Evolutionary conservation across 495 filamentous ascomycete genomes (phyloP).

Genomic region (Aspergillus baeticus): DNA sequence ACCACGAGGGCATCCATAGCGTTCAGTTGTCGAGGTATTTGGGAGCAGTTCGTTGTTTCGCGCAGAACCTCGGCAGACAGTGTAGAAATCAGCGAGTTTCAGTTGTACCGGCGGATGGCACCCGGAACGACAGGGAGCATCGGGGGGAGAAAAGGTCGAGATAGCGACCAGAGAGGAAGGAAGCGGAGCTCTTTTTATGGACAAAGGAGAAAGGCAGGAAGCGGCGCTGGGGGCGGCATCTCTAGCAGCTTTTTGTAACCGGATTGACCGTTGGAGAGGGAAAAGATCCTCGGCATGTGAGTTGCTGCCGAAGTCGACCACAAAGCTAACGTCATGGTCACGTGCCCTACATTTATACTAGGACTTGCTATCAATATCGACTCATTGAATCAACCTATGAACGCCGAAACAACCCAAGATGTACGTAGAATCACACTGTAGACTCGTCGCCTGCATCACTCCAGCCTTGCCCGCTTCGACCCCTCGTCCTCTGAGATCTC

Average conservation of each 20-base stretch:
- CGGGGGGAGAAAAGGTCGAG: conserved; percentile 11
- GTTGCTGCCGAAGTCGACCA: conserved; percentile 27
- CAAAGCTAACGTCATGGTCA: conserved; percentile 37
- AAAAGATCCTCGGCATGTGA: conserved; percentile 49
- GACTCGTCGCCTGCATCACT: conserved; percentile 19
- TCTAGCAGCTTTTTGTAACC: conserved; percentile 22
- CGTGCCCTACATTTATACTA: conserved; percentile 20
- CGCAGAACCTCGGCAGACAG: conserved; percentile 33
- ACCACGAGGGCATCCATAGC: conserved; percentile 44
- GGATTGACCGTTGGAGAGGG: conserved; percentile 13
- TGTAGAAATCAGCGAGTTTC: conserved; percentile 12
- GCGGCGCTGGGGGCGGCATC: conserved; percentile 28
- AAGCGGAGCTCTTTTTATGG: background rate
- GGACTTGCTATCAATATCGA: background rate
- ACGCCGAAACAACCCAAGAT: conserved; percentile 32
- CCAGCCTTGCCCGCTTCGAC: conserved; percentile 37
- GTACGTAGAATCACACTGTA: background rate
- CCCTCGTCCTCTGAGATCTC: conserved; percentile 41
- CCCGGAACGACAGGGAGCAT: conserved; percentile 14
- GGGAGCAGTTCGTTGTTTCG: background rate
- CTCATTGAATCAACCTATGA: conserved; percentile 1
- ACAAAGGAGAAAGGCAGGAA: background rate
- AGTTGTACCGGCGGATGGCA: conserved; percentile 18
- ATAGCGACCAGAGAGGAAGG: conserved; percentile 10
- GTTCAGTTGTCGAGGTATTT: conserved; percentile 12